These are phyloP conservation scores for Leccinellum rugosiceps DNA, from an alignment of 768 basidiomycete species.

Conservation along the genomic window DNA sequence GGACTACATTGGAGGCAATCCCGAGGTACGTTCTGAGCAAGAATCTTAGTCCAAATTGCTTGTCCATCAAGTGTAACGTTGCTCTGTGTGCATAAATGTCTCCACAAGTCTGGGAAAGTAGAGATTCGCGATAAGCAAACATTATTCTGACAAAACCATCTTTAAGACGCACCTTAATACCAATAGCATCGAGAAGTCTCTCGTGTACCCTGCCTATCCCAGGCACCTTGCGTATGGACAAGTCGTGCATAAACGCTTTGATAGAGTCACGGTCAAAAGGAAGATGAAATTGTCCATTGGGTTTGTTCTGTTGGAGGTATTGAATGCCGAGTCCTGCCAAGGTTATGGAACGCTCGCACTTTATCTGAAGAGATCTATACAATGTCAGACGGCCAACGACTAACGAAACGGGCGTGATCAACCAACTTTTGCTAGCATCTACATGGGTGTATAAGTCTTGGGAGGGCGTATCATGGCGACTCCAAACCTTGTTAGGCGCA, in stretches of 20 bases:
- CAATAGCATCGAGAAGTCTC: constrained; percentile 79
- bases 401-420: neutral
- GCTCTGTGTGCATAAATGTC: constrained; percentile 81
- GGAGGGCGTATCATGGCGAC: constrained; percentile 13
- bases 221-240: constrained; percentile 84
- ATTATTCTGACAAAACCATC: neutral
- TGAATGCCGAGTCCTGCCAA: neutral
- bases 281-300: constrained; percentile 86
- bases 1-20: constrained; percentile 78
- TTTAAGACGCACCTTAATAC: constrained; percentile 56
- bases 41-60: constrained; percentile 75
- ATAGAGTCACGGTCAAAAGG: constrained; percentile 62
- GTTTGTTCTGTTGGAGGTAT: constrained; percentile 67
- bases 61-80: constrained; percentile 77
- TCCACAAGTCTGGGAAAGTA: constrained; percentile 66
- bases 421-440: constrained; percentile 95
- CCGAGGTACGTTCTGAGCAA: constrained; percentile 83
- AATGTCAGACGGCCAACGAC: constrained; percentile 4
- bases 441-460: constrained; percentile 12
- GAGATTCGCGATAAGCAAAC: neutral
- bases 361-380: constrained; percentile 89
- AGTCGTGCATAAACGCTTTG: constrained; percentile 70
- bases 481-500: constrained; percentile 84
- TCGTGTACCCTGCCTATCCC: constrained; percentile 92
- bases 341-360: constrained; percentile 34